Evolutionary conservation across 352 stramenopile genomes (phyloP).

Genomic region (Detonula confervacea): DNA sequence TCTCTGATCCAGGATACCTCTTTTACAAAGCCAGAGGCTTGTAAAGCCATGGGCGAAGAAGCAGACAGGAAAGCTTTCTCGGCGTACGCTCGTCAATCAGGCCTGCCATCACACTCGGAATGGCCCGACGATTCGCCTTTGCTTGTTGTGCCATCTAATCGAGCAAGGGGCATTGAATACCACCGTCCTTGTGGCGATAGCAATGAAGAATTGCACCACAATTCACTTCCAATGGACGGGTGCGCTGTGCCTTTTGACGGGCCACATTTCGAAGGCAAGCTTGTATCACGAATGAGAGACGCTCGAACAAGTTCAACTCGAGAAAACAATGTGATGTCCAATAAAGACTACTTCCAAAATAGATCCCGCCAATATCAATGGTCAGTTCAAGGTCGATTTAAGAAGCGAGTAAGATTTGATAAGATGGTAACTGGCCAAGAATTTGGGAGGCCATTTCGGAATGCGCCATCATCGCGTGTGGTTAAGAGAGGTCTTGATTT

Average conservation of each 20-base stretch:
- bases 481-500: slow-evolving; percentile 50
- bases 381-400: slow-evolving; percentile 63
- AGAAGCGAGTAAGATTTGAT: slow-evolving; percentile 48
- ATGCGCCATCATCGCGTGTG: slow-evolving; percentile 36
- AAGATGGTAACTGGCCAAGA: slow-evolving; percentile 60
- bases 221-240: slow-evolving; percentile 43
- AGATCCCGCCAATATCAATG: slow-evolving; percentile 51
- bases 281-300: slow-evolving; percentile 51
- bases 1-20: slow-evolving; percentile 4
- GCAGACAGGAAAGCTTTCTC: slow-evolving; percentile 27
- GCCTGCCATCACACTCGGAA: slow-evolving; percentile 20
- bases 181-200: slow-evolving; percentile 8
- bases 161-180: slow-evolving; percentile 31
- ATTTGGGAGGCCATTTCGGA: slow-evolving; percentile 55
- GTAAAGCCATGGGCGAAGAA: slow-evolving; percentile 10
- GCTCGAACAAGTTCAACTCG: background rate
- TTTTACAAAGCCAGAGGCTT: background rate
- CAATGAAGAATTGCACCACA: slow-evolving; percentile 3
- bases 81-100: slow-evolving; percentile 43
- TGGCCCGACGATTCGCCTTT: slow-evolving; percentile 31
- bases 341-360: slow-evolving; percentile 53
- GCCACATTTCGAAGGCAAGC: slow-evolving; percentile 40
- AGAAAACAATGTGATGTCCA: slow-evolving; percentile 22
- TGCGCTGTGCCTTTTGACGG: slow-evolving; percentile 30
- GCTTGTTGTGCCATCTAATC: slow-evolving; percentile 30